Conservation (phyloP, 2,329 filamentous ascomycete genomes). For the Pseudogymnoascus sp. region DNA sequence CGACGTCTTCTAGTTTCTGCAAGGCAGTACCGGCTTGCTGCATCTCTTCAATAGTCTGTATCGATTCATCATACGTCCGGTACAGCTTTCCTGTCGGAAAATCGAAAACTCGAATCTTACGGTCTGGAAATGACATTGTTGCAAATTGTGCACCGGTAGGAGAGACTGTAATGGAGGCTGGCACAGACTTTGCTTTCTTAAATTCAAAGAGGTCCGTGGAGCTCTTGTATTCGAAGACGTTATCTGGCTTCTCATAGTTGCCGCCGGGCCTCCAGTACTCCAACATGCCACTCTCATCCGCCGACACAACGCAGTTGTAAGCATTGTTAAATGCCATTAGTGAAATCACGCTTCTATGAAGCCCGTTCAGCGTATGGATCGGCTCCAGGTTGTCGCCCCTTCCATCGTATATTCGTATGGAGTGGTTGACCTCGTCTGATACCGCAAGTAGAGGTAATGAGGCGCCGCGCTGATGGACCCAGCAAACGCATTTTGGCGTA, state of each 20-base stretch:
- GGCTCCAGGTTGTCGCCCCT: constrained; percentile 71
- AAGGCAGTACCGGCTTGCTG: constrained; percentile 83
- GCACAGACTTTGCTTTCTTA: constrained; percentile 85
- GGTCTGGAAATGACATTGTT: constrained; percentile 84
- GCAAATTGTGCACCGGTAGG: constrained; percentile 81
- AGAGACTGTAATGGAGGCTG: constrained; percentile 75
- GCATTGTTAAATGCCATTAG: constrained; percentile 83
- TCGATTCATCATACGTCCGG: constrained; percentile 89
- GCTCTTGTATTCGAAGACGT: constrained; percentile 88
- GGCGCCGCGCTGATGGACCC: constrained; percentile 83
- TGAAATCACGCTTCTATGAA: constrained; percentile 77
- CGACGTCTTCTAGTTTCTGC: constrained; percentile 77
- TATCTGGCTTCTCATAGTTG: constrained; percentile 82
- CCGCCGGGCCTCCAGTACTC: constrained; percentile 88
- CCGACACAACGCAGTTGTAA: constrained; percentile 85
- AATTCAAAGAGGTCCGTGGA: constrained; percentile 93
- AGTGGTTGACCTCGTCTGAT: constrained; percentile 63
- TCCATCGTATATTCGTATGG: constrained; percentile 81
- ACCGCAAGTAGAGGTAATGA: constrained; percentile 80
- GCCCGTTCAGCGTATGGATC: constrained; percentile 65
- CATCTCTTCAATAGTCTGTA: constrained; percentile 85
- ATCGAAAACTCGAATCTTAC: constrained; percentile 88
- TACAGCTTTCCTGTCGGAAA: constrained; percentile 83
- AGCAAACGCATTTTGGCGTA: constrained; percentile 73
- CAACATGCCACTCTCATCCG: constrained; percentile 84